Evolutionary conservation across 192 early-diverging fungal species (phyloP).

Genomic region (Gryganskiella cystojenkinii): DNA sequence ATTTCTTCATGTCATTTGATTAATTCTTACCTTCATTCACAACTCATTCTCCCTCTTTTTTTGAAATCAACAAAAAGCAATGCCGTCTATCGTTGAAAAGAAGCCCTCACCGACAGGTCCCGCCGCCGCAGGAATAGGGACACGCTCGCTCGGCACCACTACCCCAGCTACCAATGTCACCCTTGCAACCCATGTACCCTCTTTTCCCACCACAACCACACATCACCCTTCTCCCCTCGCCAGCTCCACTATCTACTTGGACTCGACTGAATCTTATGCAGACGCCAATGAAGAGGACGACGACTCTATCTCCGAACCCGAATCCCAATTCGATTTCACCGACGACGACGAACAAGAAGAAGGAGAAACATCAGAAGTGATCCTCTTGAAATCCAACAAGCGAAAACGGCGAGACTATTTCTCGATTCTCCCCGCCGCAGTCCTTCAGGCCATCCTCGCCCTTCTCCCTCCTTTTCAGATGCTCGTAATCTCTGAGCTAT

Average conservation of each 20-base stretch:
- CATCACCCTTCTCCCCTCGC: background rate
- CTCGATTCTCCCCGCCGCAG: conserved; percentile 16
- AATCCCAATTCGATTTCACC: conserved; percentile 4
- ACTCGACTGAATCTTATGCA: too few relatives aligned
- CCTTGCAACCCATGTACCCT: too few relatives aligned
- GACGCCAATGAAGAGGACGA: too few relatives aligned
- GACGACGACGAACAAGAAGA: conserved; percentile 1
- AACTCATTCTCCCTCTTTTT: background rate
- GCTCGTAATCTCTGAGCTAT: conserved; percentile 48
- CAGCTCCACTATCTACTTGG: background rate
- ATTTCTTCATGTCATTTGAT: too few relatives aligned
- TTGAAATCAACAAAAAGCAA: background rate
- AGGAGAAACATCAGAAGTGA: background rate
- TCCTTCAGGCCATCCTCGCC: conserved; percentile 37
- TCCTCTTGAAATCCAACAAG: background rate
- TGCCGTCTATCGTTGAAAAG: conserved; percentile 41
- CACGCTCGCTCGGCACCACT: background rate
- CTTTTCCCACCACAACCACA: conserved; percentile 3
- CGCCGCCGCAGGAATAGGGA: conserved; percentile 37
- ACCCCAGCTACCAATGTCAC: background rate
- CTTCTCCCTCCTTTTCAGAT: conserved; percentile 43
- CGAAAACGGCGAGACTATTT: conserved; percentile 20
- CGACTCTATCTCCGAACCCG: background rate
- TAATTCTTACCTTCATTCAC: background rate
- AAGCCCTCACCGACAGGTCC: conserved; percentile 38